Evolutionary conservation across 305 asterid species (phyloP), one percentile per base, ranked within the genome.

Genomic region (Withania somnifera): DNA sequence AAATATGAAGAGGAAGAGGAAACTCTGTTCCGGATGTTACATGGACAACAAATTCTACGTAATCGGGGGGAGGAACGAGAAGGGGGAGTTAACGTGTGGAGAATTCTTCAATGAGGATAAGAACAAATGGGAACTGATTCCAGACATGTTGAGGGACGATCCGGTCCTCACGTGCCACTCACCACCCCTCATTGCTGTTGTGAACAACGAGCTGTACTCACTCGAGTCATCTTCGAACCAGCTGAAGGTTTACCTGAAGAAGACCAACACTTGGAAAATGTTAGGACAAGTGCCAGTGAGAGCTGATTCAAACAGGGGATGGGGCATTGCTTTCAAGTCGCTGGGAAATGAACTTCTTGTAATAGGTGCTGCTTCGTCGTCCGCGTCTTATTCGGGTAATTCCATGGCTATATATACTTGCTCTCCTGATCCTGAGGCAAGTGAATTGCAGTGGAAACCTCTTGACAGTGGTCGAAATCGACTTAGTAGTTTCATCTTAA

Each of bases 251-350:
- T 93, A 93, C 82, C 3, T 90, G 84, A 93, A 92, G 84, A 83
- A 85, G 80, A 88, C 87, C 9, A 93, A 93, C 14, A 82, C 89
- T 1, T 93, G 98, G 98, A 91, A 85, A 86, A 86, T 61, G 22
- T 66, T 93, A 75, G 98, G 98, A 81, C 85, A 61, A 0, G 94
- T 91, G 8, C 97, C 97, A 0, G 94, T 93, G 50, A 87, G 94
- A 51, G 97, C 97, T 0, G 93, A 91, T 80, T 85, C 84, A 51
- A 87, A 88, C 64, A 61, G 86, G 30, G 98, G 98, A 7, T 93
- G 97, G 97, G 98, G 98, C 2, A 92, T 93, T 5, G 97, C 95
- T 7, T 93, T 93, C 79, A 93, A 91, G 90, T 90, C 95, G 1
- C 24, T 92, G 52, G 98, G 97, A 4, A 84, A 90, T 58, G 88